These are phyloP conservation scores for Boechera retrofracta DNA, from an alignment of 345 rosid genomes.

Conservation along the genomic window DNA sequence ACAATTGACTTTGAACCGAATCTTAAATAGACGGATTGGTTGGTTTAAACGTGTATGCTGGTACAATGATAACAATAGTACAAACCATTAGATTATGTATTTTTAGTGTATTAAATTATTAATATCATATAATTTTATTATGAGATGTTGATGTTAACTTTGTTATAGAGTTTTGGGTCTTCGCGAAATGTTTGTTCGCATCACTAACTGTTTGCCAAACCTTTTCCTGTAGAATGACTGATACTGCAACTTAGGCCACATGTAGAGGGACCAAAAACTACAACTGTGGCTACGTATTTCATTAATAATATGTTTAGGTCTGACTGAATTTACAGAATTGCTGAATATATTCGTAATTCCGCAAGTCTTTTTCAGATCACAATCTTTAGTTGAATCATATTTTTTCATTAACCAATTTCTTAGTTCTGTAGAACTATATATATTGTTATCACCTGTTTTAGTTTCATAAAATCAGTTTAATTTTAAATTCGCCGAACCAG, in stretches of 20 bases:
- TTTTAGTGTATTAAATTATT: background rate
- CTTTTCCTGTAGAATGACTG: background rate
- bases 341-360: background rate
- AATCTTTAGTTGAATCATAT: background rate
- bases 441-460: too few relatives aligned
- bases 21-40: too few relatives aligned
- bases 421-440: too few relatives aligned
- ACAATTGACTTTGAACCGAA: too few relatives aligned
- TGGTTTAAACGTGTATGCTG: background rate
- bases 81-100: background rate
- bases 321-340: background rate
- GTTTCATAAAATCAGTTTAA: too few relatives aligned
- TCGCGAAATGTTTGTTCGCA: background rate
- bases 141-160: too few relatives aligned
- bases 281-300: background rate
- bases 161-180: background rate
- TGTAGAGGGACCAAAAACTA: slow-evolving; percentile 4
- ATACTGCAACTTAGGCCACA: background rate
- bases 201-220: slow-evolving; percentile 28
- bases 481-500: too few relatives aligned
- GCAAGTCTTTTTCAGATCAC: background rate
- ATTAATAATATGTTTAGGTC: background rate
- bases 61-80: background rate
- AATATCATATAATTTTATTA: background rate
- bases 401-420: background rate